Base-by-base conservation (phyloP, 2,329 filamentous ascomycete genomes). In the Epichloe baconii region DNA sequence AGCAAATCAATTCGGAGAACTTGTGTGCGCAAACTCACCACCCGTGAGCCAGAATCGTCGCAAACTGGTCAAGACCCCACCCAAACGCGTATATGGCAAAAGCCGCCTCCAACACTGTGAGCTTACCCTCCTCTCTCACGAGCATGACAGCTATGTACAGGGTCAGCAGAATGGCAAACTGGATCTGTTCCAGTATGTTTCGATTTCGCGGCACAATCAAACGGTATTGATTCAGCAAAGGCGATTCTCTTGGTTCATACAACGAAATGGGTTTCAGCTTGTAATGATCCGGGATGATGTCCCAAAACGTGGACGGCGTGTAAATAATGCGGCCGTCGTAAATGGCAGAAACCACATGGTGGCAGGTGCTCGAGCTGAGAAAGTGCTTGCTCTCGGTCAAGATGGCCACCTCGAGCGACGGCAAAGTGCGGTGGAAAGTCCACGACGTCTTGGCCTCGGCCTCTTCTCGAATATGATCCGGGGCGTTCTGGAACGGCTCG, bases 221-320 rank as follows among this genome's bases (percentile, higher is more conserved):
- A 1, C 88, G 84, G 61, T 93, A 93, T 63, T 94, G 88, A 60
- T 94, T 91, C 21, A 94, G 74, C 26, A 90, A 63, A 1, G 86
- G 85, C 5, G 84, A 86, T 56, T 82, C 79, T 15, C 84, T 73
- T 1, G 87, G 88, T 60, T 90, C 83, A 64, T 93, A 93, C 0
- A 93, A 70, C 7, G 85, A 83, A 50, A 93, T 90, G 2, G 86
- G 86, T 58, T 86, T 86, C 60, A 85, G 78, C 68, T 93, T 93
- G 72, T 93, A 94, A 58, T 85, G 82, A 63, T 93, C 88, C 1
- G 88, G 87, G 46, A 94, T 80, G 53, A 94, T 85, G 64, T 93
- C 85, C 64, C 91, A 80, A 63, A 88, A 89, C 0, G 82, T 82
- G 0, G 83, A 87, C 0, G 88, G 88, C 1, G 87, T 91, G 62